Percentiles rank a stretch among this genome's conserved stretches.
phyloP scores from a whole-genome alignment of 2,329 filamentous ascomycete genomes.

The Sporothrix pseudoabietina region DNA sequence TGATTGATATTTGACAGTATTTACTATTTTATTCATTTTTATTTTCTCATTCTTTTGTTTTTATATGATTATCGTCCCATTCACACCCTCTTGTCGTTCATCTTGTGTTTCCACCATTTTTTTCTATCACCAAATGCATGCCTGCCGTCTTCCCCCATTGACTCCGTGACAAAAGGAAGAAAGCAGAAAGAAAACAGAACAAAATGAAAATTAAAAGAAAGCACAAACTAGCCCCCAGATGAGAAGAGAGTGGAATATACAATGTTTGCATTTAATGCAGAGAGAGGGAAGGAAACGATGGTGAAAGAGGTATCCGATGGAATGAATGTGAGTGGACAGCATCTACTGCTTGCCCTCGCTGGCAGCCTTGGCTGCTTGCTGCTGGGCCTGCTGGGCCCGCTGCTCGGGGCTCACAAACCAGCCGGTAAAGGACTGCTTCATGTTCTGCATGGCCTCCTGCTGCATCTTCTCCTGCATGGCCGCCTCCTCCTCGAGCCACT shows the following conservation, averaged over 20 bases:
- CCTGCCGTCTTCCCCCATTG: neutral
- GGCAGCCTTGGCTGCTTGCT: conserved; percentile 16
- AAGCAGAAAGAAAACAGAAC: neutral
- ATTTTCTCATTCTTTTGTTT: neutral
- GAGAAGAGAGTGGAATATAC: conserved; percentile 30
- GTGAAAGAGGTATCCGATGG: neutral
- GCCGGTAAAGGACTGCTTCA: conserved; percentile 76
- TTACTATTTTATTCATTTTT: neutral
- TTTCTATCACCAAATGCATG: conserved; percentile 18
- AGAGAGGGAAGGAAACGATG: neutral
- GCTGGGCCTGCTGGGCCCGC: neutral
- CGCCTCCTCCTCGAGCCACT: conserved; percentile 94
- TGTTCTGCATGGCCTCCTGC: conserved; percentile 87
- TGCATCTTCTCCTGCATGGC: conserved; percentile 84
- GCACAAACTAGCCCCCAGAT: conserved; percentile 18
- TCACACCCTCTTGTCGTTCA: neutral
- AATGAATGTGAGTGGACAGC: neutral
- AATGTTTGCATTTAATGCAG: neutral
- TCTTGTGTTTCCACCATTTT: neutral
- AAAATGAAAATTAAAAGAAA: neutral
- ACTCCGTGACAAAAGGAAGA: conserved; percentile 3
- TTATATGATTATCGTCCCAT: neutral
- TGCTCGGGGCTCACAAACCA: conserved; percentile 47
- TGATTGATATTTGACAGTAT: neutral
- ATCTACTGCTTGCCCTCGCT: neutral